These are phyloP conservation scores for Mollisiaceae sp. DNA, from an alignment of 2,329 filamentous ascomycete species.

Conservation along the genomic window DNA sequence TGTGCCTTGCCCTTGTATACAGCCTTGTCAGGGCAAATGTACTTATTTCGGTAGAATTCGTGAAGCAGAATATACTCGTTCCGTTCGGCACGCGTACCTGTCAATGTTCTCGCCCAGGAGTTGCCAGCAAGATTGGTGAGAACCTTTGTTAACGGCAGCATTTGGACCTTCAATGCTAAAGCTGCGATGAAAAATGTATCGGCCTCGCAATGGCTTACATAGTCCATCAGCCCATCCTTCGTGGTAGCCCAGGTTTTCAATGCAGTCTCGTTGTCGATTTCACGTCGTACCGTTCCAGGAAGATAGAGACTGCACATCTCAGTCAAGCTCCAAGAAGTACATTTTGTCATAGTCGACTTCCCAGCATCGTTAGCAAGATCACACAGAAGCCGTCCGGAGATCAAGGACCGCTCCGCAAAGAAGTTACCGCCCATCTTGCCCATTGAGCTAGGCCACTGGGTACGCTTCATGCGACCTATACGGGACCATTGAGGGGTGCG, in stretches of 20 bases:
- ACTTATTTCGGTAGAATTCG: conserved; percentile 95
- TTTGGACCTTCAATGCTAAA: conserved; percentile 84
- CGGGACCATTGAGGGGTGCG: conserved; percentile 95
- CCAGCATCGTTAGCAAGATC: conserved; percentile 96
- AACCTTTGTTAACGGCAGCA: conserved; percentile 92
- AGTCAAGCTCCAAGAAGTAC: conserved; percentile 95
- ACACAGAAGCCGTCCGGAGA: conserved; percentile 87
- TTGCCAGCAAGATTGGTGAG: conserved; percentile 96
- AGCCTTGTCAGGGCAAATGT: conserved; percentile 96
- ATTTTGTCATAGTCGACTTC: conserved; percentile 96
- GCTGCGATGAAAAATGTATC: conserved; percentile 97
- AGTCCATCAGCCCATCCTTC: conserved; percentile 88
- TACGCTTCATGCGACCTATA: conserved; percentile 82
- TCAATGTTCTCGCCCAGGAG: conserved; percentile 95
- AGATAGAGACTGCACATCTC: conserved; percentile 97
- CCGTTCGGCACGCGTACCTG: conserved; percentile 92
- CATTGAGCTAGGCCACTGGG: conserved; percentile 85
- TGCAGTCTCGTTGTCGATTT: conserved; percentile 87
- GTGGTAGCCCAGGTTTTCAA: conserved; percentile 86
- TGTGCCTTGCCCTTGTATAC: conserved; percentile 77
- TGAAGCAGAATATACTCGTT: conserved; percentile 99
- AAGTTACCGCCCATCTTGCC: conserved; percentile 87
- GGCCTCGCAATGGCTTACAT: conserved; percentile 89
- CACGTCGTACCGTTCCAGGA: conserved; percentile 66
- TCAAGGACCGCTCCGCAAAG: conserved; percentile 89